Percentiles rank a stretch among this genome's conserved stretches.
Evolutionary conservation across 2,329 filamentous ascomycete species (phyloP).

Genomic region (Ilyonectria sp.): DNA sequence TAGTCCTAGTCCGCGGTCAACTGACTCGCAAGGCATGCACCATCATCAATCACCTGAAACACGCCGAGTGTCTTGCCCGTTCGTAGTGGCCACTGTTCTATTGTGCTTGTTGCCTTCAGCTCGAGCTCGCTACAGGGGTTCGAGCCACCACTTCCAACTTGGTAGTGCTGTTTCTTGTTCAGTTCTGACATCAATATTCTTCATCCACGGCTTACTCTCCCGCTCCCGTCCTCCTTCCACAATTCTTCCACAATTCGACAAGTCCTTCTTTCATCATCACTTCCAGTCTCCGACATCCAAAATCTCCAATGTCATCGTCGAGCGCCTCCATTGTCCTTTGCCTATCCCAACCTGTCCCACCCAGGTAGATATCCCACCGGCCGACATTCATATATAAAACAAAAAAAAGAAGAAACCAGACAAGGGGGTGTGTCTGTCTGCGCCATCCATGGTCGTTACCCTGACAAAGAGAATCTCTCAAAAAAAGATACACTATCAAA

Average conservation of each 20-base stretch:
- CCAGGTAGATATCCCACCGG: conserved; percentile 28
- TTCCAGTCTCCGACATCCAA: conserved; percentile 38
- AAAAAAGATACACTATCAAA: conserved; percentile 38
- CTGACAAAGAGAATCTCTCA: conserved; percentile 46
- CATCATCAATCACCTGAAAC: conserved; percentile 15
- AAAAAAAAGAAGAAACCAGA: conserved; percentile 40
- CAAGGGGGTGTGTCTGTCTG: conserved; percentile 32
- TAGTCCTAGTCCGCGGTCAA: neutral
- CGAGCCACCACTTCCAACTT: conserved; percentile 17
- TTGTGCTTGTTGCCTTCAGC: conserved; percentile 10
- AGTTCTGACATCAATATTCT: conserved; percentile 24
- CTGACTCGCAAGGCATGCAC: neutral
- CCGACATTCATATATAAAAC: conserved; percentile 37
- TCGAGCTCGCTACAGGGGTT: conserved; percentile 25
- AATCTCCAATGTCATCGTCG: conserved; percentile 32
- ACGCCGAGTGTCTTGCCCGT: neutral
- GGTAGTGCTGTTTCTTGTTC: conserved; percentile 14
- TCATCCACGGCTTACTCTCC: conserved; percentile 28
- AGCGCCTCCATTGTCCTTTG: conserved; percentile 24
- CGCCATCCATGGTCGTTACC: conserved; percentile 48
- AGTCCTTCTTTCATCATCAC: conserved; percentile 19
- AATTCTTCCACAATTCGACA: conserved; percentile 11
- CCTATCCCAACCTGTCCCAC: conserved; percentile 43
- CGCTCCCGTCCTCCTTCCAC: conserved; percentile 30
- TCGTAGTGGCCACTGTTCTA: conserved; percentile 14